phyloP scores from a whole-genome alignment of 208 protist species.

The Borovskyia barvae region DNA sequence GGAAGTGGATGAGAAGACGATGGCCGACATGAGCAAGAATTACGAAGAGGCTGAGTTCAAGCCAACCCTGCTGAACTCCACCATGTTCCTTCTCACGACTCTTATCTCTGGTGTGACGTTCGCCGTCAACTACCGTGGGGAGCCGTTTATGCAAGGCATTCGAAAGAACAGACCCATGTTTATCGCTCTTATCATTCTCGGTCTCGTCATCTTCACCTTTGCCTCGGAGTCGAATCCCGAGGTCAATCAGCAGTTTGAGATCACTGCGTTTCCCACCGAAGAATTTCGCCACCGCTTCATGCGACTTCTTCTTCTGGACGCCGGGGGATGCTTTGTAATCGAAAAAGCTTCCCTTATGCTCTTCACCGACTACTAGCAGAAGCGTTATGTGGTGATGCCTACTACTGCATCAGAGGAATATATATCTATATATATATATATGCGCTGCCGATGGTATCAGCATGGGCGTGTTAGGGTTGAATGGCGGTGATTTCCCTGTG shows the following conservation, averaged over 20 bases:
- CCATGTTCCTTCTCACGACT: conserved; percentile 96
- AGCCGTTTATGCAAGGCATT: conserved; percentile 94
- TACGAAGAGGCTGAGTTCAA: conserved; percentile 92
- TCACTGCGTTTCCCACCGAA: conserved; percentile 80
- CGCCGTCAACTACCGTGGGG: conserved; percentile 97
- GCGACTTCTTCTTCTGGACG: conserved; percentile 70
- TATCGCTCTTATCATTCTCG: conserved; percentile 73
- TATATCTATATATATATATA: conserved; percentile 8
- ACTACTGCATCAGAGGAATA: too few species aligned
- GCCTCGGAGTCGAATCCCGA: conserved; percentile 75
- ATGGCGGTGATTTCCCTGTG: too few species aligned
- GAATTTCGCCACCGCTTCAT: conserved; percentile 79
- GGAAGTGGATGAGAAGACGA: conserved; percentile 59
- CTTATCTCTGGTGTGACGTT: conserved; percentile 96
- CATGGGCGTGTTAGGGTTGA: too few species aligned
- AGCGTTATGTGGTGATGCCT: not conserved
- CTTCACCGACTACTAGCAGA: conserved; percentile 62
- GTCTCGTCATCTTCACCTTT: conserved; percentile 74
- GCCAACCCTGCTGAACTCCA: conserved; percentile 95
- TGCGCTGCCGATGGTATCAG: too few species aligned
- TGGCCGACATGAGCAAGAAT: conserved; percentile 49
- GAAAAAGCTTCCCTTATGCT: conserved; percentile 70
- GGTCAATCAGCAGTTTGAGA: conserved; percentile 84
- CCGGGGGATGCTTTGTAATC: conserved; percentile 71
- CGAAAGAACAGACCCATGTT: conserved; percentile 92